Evolutionary conservation across 2,329 filamentous ascomycete species (phyloP), one percentile per base, ranked within the genome.

Genomic region (Aspergillus japonicus): DNA sequence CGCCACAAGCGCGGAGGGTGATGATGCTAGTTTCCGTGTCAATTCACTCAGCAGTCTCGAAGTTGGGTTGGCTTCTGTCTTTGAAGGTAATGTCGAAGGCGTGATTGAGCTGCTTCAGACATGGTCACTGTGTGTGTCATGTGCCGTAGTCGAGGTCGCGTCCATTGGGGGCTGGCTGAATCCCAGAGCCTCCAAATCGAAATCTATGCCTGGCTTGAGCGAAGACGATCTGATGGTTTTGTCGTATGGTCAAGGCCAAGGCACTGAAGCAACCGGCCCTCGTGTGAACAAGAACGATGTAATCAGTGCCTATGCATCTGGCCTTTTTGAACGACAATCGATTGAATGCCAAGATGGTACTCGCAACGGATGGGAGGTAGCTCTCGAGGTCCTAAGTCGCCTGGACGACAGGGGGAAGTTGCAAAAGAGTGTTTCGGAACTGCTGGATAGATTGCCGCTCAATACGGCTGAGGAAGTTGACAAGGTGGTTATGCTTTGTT

Each of bases 281-380:
- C 83, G 86, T 61, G 82, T 91, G 7, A 87, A 88, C 63, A 92
- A 94, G 71, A 92, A 97, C 72, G 87, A 89, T 35, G 86, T 94
- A 3, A 81, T 97, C 6, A 83, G 88, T 6, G 80, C 86, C 51
- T 98, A 96, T 73, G 90, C 94, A 0, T 83, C 87, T 54, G 82
- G 84, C 24, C 73, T 94, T 21, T 77, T 75, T 61, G 69, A 74
- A 21, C 72, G 73, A 33, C 65, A 68, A 7, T 66, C 65, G 1
- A 68, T 80, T 19, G 67, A 75, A 29, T 68, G 75, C 58, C 66
- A 70, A 33, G 67, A 68, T 23, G 72, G 75, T 12, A 70, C 75
- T 14, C 80, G 83, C 42, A 88, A 93, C 67, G 93, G 94, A 8
- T 98, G 94, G 94, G 92, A 97, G 77, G 78, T 97, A 70, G 90